phyloP scores from a whole-genome alignment of 768 basidiomycete genomes.

The Mycena venus region DNA sequence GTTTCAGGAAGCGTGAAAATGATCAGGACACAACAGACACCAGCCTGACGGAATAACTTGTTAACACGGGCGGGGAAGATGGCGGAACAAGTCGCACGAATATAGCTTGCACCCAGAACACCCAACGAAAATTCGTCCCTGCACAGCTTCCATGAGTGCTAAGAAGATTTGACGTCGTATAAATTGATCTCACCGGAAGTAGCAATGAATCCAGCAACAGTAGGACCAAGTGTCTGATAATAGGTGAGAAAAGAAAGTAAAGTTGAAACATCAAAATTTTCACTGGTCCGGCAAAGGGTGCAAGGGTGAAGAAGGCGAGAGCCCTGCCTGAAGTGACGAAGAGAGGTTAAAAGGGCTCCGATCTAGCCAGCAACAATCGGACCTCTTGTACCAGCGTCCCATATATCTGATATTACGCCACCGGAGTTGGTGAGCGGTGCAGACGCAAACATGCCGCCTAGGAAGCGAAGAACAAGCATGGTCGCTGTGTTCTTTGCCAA shows the following conservation, averaged over 20 bases:
- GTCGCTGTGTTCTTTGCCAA: constrained; percentile 71
- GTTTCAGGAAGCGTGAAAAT: constrained; percentile 77
- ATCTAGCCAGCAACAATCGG: not conserved
- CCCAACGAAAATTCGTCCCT: constrained; percentile 71
- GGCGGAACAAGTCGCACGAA: constrained; percentile 56
- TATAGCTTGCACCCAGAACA: constrained; percentile 74
- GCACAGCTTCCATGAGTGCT: not conserved
- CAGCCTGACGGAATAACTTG: constrained; percentile 52
- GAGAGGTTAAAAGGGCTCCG: not conserved
- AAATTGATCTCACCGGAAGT: constrained; percentile 36
- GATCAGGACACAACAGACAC: constrained; percentile 60
- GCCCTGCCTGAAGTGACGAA: constrained; percentile 58
- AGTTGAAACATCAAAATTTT: not conserved
- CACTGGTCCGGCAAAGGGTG: constrained; percentile 75
- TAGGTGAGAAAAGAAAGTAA: not conserved
- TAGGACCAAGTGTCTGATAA: constrained; percentile 60
- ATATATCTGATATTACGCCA: constrained; percentile 69
- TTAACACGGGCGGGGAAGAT: not conserved
- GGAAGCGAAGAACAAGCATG: constrained; percentile 77
- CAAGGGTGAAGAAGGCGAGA: constrained; percentile 72
- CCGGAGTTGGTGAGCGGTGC: constrained; percentile 79
- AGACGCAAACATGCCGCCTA: constrained; percentile 79
- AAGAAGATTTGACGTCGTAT: not conserved
- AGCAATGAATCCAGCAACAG: constrained; percentile 62
- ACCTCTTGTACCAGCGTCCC: constrained; percentile 70